These are phyloP conservation scores for Drechmeria coniospora DNA, from an alignment of 2,329 filamentous ascomycete genomes.

Conservation along the genomic window DNA sequence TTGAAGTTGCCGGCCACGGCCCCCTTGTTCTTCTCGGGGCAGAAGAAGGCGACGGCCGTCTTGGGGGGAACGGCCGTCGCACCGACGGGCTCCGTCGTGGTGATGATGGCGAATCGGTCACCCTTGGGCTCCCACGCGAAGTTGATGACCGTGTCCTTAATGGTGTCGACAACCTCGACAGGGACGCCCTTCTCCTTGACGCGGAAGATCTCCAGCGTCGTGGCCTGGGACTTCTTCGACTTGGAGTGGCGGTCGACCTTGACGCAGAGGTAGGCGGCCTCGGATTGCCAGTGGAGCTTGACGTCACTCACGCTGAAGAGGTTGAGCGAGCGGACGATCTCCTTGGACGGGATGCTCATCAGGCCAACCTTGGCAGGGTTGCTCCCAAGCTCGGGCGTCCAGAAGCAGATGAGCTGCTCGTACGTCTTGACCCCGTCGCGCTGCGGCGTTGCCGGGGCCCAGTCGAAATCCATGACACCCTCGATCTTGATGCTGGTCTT, in stretches of 20 bases:
- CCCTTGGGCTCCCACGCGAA: conserved; percentile 99
- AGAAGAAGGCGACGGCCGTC: conserved; percentile 91
- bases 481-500: conserved; percentile 93
- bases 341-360: conserved; percentile 91
- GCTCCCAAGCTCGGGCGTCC: conserved; percentile 95
- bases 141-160: conserved; percentile 98
- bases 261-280: conserved; percentile 85
- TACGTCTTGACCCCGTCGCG: conserved; percentile 80
- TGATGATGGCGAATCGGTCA: conserved; percentile 93
- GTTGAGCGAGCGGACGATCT: conserved; percentile 86
- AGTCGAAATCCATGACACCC: conserved; percentile 94
- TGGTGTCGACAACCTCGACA: conserved; percentile 90
- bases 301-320: conserved; percentile 96
- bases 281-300: conserved; percentile 97
- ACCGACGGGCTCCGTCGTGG: conserved; percentile 67
- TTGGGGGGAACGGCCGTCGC: conserved; percentile 78
- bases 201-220: conserved; percentile 96
- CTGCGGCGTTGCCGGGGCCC: conserved; percentile 71
- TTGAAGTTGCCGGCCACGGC: conserved; percentile 80
- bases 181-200: conserved; percentile 95
- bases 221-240: conserved; percentile 95
- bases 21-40: conserved; percentile 85
- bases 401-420: conserved; percentile 95
- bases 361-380: conserved; percentile 94
- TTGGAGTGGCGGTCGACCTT: conserved; percentile 99